Evolutionary conservation across 768 basidiomycete species (phyloP).

Genomic region (Lactarius evosmus): DNA sequence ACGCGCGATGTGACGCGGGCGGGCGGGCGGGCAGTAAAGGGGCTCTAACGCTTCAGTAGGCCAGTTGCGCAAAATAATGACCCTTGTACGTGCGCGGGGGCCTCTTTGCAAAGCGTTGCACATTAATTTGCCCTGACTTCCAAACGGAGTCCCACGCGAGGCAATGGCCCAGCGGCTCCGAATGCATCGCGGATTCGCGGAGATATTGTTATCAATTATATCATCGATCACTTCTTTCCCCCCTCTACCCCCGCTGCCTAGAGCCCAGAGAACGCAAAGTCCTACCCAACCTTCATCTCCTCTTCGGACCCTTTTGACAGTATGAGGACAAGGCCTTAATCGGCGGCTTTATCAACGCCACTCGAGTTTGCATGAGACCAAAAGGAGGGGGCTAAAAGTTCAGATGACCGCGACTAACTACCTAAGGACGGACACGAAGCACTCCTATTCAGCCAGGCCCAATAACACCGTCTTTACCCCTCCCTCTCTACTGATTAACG

Average conservation of each 20-base stretch:
- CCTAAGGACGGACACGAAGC: background rate
- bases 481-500: background rate
- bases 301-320: background rate
- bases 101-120: background rate
- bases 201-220: slow-evolving; percentile 50
- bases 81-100: too few relatives aligned
- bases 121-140: background rate
- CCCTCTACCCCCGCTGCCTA: background rate
- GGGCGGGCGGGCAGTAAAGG: background rate
- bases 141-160: slow-evolving; percentile 46
- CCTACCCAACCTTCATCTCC: background rate
- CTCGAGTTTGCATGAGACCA: background rate
- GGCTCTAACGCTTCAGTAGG: background rate
- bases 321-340: background rate
- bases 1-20: background rate
- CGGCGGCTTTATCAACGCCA: background rate
- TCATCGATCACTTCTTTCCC: slow-evolving; percentile 66
- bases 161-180: slow-evolving; percentile 71
- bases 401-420: background rate
- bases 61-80: too few relatives aligned
- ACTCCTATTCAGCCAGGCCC: background rate
- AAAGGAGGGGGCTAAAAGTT: background rate
- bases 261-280: background rate
- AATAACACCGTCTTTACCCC: background rate
- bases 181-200: slow-evolving; percentile 42